Base-by-base conservation (phyloP, 371 early-diverging fungal genomes). In the Dentiscutata heterogama region DNA sequence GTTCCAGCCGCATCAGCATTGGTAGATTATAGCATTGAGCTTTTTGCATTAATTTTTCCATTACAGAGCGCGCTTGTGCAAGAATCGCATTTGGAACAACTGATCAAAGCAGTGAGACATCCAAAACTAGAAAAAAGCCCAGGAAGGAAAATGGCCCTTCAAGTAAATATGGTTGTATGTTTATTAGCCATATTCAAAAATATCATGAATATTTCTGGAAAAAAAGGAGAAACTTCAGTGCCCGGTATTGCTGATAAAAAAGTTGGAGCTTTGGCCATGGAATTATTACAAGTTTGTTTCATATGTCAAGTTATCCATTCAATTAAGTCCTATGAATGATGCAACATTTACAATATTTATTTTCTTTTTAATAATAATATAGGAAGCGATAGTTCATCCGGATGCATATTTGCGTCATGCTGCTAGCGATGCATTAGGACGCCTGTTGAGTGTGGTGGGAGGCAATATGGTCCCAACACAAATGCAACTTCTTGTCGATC, bases 381-480 rank as follows among this genome's bases (percentile, higher is more conserved):
- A 94, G 88, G 94, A 93, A 27, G 92, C 93, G 0, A 89, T 97
- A 16, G 84, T 90, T 5, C 91, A 94, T 61, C 90, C 94, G 1
- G 94, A 96, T 60, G 89, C 94, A 0, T 89, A 90, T 35, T 87
- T 96, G 16, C 92, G 98, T 42, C 90, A 92, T 68, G 90, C 93
- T 0, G 94, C 96, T 0, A 93, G 96, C 82, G 96, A 97, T 60
- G 92, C 94, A 3, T 84, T 97, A 6, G 99, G 99, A 0, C 88
- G 94, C 1, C 85, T 97, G 67, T 92, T 96, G 0, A 91, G 94
- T 3, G 90, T 93, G 22, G 91, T 94, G 0, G 94, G 95, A 18
- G 93, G 90, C 1, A 84, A 91, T 5, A 94, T 96, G 84, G 90
- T 97, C 56, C 92, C 97, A 35, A 87, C 90, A 8, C 91, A 97